phyloP scores from a whole-genome alignment of 441 rosid genomes.

The Pelargonium australe region DNA sequence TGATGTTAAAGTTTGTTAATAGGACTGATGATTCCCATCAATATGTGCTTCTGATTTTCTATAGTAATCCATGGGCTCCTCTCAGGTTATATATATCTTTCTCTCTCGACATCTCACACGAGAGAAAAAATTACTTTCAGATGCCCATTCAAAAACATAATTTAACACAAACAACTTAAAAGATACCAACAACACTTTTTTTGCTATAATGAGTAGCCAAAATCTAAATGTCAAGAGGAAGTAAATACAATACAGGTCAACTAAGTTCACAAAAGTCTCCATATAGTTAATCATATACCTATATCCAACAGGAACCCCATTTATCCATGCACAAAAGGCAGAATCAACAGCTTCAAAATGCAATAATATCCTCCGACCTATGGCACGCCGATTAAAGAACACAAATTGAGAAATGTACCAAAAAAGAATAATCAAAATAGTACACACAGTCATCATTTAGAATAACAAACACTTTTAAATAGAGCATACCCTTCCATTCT shows the following conservation, averaged over 20 bases:
- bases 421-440: conserved; percentile 12
- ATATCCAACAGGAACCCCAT: conserved; percentile 88
- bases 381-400: conserved; percentile 22
- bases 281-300: conserved; percentile 41
- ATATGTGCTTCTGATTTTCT: neutral
- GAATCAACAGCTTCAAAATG: conserved; percentile 99
- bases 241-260: neutral
- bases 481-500: conserved; percentile 76
- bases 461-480: conserved; percentile 14
- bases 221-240: neutral
- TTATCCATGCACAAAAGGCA: conserved; percentile 87
- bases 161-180: neutral
- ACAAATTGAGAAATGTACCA: neutral
- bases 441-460: conserved; percentile 9
- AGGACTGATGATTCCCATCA: conserved; percentile 7
- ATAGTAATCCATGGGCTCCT: neutral
- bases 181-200: neutral
- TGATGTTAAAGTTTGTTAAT: conserved; percentile 25
- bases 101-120: neutral
- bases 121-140: conserved; percentile 3
- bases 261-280: neutral
- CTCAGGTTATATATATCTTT: neutral
- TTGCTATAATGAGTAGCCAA: neutral
- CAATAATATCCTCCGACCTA: conserved; percentile 88
- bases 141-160: neutral